Percentiles rank a stretch among this genome's conserved stretches.
phyloP scores from a whole-genome alignment of 2,329 filamentous ascomycete genomes.

The Diaporthe sp. region DNA sequence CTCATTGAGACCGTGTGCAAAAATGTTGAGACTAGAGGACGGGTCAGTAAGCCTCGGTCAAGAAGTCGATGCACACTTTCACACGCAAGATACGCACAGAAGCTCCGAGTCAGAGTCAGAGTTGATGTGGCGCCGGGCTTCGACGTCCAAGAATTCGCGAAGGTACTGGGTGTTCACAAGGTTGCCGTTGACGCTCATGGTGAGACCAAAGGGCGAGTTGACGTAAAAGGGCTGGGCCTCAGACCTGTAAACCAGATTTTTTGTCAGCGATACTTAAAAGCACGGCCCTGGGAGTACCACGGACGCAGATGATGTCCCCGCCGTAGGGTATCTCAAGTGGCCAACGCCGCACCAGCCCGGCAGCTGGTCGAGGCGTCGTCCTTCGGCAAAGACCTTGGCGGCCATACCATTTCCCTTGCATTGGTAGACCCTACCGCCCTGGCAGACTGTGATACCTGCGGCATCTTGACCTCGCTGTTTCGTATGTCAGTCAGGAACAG shows the following conservation, averaged over 20 bases:
- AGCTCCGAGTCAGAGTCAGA: slow-evolving; percentile 12
- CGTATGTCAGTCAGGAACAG: background rate
- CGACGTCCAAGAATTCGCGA: slow-evolving; percentile 78
- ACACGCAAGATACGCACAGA: slow-evolving; percentile 4
- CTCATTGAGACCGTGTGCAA: slow-evolving; percentile 85
- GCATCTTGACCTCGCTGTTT: slow-evolving; percentile 81
- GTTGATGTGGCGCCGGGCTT: slow-evolving; percentile 85
- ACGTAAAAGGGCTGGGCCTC: slow-evolving; percentile 96
- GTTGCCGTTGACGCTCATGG: slow-evolving; percentile 88
- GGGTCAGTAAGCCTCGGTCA: background rate
- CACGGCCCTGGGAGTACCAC: slow-evolving; percentile 25
- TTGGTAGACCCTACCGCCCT: slow-evolving; percentile 74
- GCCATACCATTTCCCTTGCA: slow-evolving; percentile 89
- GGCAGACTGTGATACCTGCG: slow-evolving; percentile 82
- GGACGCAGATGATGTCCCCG: slow-evolving; percentile 60
- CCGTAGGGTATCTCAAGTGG: slow-evolving; percentile 91
- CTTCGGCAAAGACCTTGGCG: slow-evolving; percentile 84
- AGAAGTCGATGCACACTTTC: background rate
- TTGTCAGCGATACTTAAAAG: slow-evolving; percentile 10
- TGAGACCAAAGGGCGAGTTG: slow-evolving; percentile 87
- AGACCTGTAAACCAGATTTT: slow-evolving; percentile 63
- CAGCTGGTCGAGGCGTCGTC: slow-evolving; percentile 77
- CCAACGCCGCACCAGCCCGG: slow-evolving; percentile 89
- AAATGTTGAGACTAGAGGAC: slow-evolving; percentile 83
- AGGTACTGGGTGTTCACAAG: slow-evolving; percentile 82